Percentiles rank a stretch among this genome's conserved stretches.
Evolutionary conservation across 148 eudicot species (phyloP).

Genomic region (Pouteria glomerata): DNA sequence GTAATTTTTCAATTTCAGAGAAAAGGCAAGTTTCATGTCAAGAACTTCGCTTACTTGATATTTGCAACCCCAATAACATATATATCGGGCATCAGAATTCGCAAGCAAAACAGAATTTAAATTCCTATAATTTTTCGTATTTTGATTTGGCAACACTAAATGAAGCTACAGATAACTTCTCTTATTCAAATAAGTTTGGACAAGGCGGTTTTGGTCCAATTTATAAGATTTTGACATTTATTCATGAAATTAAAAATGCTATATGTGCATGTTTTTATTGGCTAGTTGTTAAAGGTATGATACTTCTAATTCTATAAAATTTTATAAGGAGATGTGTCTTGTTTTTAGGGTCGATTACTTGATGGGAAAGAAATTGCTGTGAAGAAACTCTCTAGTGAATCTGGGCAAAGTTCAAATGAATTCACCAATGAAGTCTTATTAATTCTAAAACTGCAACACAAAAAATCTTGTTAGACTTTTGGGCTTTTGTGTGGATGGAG

Average conservation of each 20-base stretch:
- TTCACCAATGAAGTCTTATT: conserved; percentile 35
- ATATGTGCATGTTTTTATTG: no score
- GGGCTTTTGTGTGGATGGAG: no score
- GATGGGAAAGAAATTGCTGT: conserved; percentile 36
- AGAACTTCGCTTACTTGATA: background rate
- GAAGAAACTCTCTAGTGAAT: conserved; percentile 33
- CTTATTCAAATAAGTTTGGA: conserved; percentile 34
- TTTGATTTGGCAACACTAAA: conserved; percentile 13
- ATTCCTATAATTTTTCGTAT: conserved; percentile 9
- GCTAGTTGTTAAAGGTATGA: no score
- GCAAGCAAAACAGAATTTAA: conserved; percentile 4
- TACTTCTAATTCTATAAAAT: background rate
- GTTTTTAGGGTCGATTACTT: conserved; percentile 29
- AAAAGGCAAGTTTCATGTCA: background rate
- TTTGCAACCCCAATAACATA: background rate
- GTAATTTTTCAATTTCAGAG: background rate
- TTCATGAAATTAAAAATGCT: background rate
- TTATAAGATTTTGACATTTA: conserved; percentile 24
- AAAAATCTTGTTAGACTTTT: conserved; percentile 36
- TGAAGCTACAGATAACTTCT: conserved; percentile 29
- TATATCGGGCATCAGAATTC: background rate
- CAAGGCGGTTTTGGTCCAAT: conserved; percentile 49
- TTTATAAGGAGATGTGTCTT: background rate
- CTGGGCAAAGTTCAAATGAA: conserved; percentile 41
- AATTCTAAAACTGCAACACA: conserved; percentile 39